phyloP scores from a whole-genome alignment of 495 filamentous ascomycete genomes.

The Amorphotheca resinae region DNA sequence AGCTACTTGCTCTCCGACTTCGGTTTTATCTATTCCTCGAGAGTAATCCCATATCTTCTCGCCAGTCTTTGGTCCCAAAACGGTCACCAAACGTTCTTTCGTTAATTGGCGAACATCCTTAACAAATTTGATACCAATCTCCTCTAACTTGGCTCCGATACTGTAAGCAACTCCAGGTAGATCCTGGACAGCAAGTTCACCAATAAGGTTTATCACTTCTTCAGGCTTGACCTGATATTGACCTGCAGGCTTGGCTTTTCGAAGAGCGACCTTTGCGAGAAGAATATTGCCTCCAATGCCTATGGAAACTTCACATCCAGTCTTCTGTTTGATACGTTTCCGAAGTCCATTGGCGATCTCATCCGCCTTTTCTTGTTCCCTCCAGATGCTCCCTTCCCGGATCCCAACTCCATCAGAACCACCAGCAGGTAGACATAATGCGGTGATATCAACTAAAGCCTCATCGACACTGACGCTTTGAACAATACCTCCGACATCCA shows the following conservation, averaged over 20 bases:
- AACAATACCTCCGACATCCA: constrained; percentile 67
- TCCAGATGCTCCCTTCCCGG: constrained; percentile 59
- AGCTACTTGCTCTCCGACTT: constrained; percentile 68
- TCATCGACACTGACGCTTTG: constrained; percentile 98
- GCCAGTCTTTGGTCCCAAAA: constrained; percentile 83
- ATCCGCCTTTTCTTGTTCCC: constrained; percentile 72
- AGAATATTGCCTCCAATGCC: constrained; percentile 89
- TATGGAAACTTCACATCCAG: constrained; percentile 81
- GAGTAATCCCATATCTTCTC: constrained; percentile 85
- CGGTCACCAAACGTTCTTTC: constrained; percentile 57
- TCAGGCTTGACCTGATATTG: constrained; percentile 79
- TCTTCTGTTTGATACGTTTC: constrained; percentile 53
- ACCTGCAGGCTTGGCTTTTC: constrained; percentile 90
- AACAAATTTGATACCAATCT: constrained; percentile 71
- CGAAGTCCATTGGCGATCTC: constrained; percentile 58
- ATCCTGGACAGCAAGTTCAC: constrained; percentile 58
- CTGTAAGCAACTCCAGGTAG: constrained; percentile 84
- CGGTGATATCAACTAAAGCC: constrained; percentile 69
- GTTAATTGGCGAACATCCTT: constrained; percentile 66
- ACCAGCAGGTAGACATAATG: constrained; percentile 48
- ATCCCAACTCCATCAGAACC: constrained; percentile 56
- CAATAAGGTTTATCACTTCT: constrained; percentile 63
- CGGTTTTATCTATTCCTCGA: constrained; percentile 72
- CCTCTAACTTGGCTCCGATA: constrained; percentile 70
- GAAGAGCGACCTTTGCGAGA: constrained; percentile 76